These are phyloP conservation scores for Neopestalotiopsis clavispora DNA, from an alignment of 2,329 filamentous ascomycete genomes.

Conservation along the genomic window DNA sequence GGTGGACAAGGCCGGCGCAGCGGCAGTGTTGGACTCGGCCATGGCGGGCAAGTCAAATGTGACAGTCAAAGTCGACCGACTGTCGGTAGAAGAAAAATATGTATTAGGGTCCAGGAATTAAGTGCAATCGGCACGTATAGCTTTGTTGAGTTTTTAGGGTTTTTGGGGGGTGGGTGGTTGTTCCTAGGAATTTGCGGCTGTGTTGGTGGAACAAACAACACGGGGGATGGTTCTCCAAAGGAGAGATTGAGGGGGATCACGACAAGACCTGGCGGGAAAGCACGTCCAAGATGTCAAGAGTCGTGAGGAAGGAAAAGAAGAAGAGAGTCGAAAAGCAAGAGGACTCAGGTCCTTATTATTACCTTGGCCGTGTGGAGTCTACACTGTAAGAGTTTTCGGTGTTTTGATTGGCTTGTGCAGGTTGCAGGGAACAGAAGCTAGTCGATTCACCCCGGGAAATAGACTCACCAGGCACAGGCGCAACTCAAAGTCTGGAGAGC, in stretches of 20 bases:
- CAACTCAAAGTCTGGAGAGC: constrained; percentile 4
- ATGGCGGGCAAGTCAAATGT: constrained; percentile 42
- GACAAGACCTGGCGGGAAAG: constrained; percentile 13
- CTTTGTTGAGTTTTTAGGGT: not conserved
- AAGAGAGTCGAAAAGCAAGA: constrained; percentile 1
- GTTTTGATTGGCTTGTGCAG: constrained; percentile 3
- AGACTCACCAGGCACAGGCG: constrained; percentile 9
- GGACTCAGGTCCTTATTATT: constrained; percentile 1
- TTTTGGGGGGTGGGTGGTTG: not conserved
- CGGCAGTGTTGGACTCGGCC: constrained; percentile 59
- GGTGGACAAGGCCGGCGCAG: constrained; percentile 64
- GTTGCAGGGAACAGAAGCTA: constrained; percentile 4
- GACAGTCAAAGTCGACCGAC: constrained; percentile 19
- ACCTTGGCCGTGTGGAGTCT: constrained; percentile 18
- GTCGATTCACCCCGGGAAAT: constrained; percentile 6
- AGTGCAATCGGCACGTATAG: constrained; percentile 4
- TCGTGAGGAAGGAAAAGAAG: constrained; percentile 17
- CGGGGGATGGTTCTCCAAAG: constrained; percentile 5
- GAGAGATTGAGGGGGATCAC: constrained; percentile 16
- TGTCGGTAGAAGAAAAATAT: constrained; percentile 14
- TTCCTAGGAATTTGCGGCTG: constrained; percentile 9
- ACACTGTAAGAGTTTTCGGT: constrained; percentile 12
- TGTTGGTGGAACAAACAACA: constrained; percentile 10
- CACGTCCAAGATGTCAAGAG: constrained; percentile 15
- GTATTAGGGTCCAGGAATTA: constrained; percentile 12